Conservation (phyloP, 768 basidiomycete genomes). For the Strobilomyces confusus region DNA sequence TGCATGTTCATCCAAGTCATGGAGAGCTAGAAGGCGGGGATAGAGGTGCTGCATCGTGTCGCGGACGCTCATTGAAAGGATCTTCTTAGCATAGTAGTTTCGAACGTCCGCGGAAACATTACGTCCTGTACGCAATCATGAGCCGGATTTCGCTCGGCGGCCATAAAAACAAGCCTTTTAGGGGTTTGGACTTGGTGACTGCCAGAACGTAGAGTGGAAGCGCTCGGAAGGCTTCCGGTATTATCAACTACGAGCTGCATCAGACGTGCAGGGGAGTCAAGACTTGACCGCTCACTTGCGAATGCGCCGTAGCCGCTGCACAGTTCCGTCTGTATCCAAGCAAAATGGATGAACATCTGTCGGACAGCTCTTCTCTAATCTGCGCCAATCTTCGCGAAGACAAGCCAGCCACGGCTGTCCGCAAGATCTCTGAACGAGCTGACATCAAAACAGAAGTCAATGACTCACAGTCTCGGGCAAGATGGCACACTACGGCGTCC, state of each 20-base stretch:
- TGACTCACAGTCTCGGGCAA: conserved; percentile 72
- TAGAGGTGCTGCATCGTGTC: conserved; percentile 77
- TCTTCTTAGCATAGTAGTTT: conserved; percentile 75
- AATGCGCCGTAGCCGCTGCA: conserved; percentile 68
- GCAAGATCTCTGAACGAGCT: background rate
- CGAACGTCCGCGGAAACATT: conserved; percentile 93
- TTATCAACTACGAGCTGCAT: conserved; percentile 61
- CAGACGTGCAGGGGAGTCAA: conserved; percentile 2
- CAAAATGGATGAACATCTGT: conserved; percentile 75
- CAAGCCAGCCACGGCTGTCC: conserved; percentile 66
- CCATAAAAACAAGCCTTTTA: conserved; percentile 65
- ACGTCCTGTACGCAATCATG: conserved; percentile 47
- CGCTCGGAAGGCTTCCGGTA: conserved; percentile 89
- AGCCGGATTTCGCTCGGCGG: conserved; percentile 2
- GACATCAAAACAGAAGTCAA: conserved; percentile 2
- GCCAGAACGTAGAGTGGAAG: conserved; percentile 79
- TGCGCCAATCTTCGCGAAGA: conserved; percentile 55
- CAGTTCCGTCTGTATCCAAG: conserved; percentile 88
- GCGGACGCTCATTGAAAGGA: conserved; percentile 68
- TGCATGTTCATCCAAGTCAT: conserved; percentile 69
- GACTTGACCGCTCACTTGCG: conserved; percentile 56
- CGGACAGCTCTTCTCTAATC: conserved; percentile 83
- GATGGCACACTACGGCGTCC: conserved; percentile 71
- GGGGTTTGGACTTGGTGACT: conserved; percentile 82
- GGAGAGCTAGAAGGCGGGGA: conserved; percentile 82